Percentiles rank a stretch among this genome's conserved stretches.
These are phyloP conservation scores for Suhomyces ambrosiae DNA, from an alignment of 1,139 yeast species.

Conservation along the genomic window DNA sequence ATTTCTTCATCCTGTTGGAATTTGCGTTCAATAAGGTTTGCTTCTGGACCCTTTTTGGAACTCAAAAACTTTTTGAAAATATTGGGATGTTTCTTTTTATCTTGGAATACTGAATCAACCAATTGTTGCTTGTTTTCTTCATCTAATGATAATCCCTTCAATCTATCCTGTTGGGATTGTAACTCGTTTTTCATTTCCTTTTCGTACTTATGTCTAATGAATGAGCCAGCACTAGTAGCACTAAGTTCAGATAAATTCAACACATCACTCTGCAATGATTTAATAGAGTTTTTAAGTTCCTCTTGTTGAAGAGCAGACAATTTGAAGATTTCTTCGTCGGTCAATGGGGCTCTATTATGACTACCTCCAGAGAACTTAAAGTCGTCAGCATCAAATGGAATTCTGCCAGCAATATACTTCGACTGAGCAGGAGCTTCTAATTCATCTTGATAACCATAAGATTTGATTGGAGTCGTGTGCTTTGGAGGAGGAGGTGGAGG, in stretches of 20 bases:
- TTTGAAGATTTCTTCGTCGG: constrained; percentile 36
- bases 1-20: constrained; percentile 36
- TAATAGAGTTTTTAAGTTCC: constrained; percentile 44
- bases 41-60: constrained; percentile 26
- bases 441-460: constrained; percentile 16
- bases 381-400: constrained; percentile 46
- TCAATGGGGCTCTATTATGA: constrained; percentile 17
- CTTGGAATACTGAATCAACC: constrained; percentile 47
- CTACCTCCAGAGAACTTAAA: constrained; percentile 35
- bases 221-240: constrained; percentile 89
- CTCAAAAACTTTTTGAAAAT: constrained; percentile 57
- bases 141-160: constrained; percentile 12
- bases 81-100: constrained; percentile 51
- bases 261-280: constrained; percentile 51
- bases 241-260: constrained; percentile 65
- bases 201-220: constrained; percentile 68
- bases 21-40: constrained; percentile 39
- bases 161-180: constrained; percentile 9
- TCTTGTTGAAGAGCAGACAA: constrained; percentile 39
- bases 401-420: constrained; percentile 13
- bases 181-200: constrained; percentile 28
- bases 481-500: constrained; percentile 61
- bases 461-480: constrained; percentile 23
- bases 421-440: constrained; percentile 10
- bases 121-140: constrained; percentile 32